Percentiles rank a stretch among this genome's conserved stretches.
phyloP scores from a whole-genome alignment of 331 rosid genomes.

The Phaseolus coccineus region DNA sequence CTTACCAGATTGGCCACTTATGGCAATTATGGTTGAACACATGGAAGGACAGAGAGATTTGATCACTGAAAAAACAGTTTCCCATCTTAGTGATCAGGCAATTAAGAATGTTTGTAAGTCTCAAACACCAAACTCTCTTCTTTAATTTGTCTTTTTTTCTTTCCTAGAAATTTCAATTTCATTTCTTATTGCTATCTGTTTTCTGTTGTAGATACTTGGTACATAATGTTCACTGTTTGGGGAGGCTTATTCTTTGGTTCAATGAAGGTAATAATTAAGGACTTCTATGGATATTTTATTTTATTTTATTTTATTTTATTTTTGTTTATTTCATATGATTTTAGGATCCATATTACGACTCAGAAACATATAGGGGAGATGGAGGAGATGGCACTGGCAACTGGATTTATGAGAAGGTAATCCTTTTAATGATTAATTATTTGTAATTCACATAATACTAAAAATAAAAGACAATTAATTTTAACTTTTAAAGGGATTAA shows the following conservation, averaged over 20 bases:
- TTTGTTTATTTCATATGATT: slow-evolving; percentile 15
- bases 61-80: slow-evolving; percentile 68
- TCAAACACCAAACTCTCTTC: not conserved
- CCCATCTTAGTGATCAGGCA: slow-evolving; percentile 84
- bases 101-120: slow-evolving; percentile 92
- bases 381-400: slow-evolving; percentile 97
- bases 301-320: not conserved
- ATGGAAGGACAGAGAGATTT: slow-evolving; percentile 77
- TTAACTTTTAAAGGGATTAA: no score
- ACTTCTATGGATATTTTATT: not conserved
- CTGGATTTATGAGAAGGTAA: slow-evolving; percentile 93
- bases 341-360: slow-evolving; percentile 90
- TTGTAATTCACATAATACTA: no score
- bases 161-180: not conserved
- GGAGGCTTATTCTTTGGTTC: slow-evolving; percentile 89
- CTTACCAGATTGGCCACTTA: slow-evolving; percentile 78
- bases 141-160: not conserved
- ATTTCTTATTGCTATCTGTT: slow-evolving; percentile 17
- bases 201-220: slow-evolving; percentile 62
- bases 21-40: slow-evolving; percentile 87
- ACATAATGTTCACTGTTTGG: slow-evolving; percentile 91
- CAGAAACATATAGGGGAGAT: slow-evolving; percentile 78
- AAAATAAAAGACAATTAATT: no score
- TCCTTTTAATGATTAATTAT: not conserved
- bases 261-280: slow-evolving; percentile 66